Evolutionary conservation across 139 green algal genomes (phyloP).

Genomic region (Coccomyxa sp.): DNA sequence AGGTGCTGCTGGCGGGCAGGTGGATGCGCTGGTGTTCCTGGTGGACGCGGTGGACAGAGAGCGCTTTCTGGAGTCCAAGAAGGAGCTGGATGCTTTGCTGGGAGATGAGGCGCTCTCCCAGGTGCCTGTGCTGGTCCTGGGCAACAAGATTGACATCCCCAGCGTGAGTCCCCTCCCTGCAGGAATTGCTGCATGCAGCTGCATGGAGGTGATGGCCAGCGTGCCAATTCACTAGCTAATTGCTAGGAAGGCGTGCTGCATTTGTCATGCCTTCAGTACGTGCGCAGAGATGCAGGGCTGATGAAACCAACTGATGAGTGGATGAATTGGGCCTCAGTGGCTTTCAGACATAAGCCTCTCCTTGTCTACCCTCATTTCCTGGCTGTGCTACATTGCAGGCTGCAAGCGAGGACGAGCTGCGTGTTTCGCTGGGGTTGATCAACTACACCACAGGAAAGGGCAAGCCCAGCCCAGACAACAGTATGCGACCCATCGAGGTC

Average conservation of each 20-base stretch:
- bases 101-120: slow-evolving; percentile 82
- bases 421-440: slow-evolving; percentile 85
- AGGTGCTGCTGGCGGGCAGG: slow-evolving; percentile 32
- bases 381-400: slow-evolving; percentile 11
- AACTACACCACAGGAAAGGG: slow-evolving; percentile 98
- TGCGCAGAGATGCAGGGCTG: too few species aligned
- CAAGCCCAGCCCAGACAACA: slow-evolving; percentile 80
- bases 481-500: slow-evolving; percentile 92
- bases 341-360: too few species aligned
- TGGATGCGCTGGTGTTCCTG: slow-evolving; percentile 99
- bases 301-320: neutral
- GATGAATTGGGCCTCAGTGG: too few species aligned
- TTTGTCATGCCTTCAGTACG: too few species aligned
- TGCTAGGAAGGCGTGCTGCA: too few species aligned
- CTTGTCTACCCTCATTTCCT: too few species aligned
- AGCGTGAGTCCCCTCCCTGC: too few species aligned
- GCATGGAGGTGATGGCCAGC: too few species aligned
- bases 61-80: slow-evolving; percentile 87
- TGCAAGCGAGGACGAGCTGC: slow-evolving; percentile 83
- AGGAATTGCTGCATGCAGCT: too few species aligned
- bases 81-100: slow-evolving; percentile 92
- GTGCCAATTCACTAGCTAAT: too few species aligned
- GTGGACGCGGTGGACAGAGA: slow-evolving; percentile 96
- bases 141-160: slow-evolving; percentile 99
- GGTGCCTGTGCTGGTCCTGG: slow-evolving; percentile 96